Evolutionary conservation across 805 yeast genomes (phyloP).

Genomic region (Candida nitratophila): DNA sequence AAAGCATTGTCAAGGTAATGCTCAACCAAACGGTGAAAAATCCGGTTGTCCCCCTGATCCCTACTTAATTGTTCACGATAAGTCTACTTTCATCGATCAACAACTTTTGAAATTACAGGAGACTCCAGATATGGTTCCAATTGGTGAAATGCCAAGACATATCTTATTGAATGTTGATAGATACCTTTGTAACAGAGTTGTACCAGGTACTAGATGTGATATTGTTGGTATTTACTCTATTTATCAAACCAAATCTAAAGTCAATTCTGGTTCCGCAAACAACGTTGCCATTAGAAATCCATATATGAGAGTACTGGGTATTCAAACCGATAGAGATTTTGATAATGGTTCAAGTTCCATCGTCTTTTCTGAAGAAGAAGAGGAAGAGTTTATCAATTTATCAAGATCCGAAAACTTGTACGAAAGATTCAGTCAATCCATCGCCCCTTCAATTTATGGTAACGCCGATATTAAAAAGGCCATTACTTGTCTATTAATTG

Average conservation of each 20-base stretch:
- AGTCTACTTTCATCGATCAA: slow-evolving; percentile 90
- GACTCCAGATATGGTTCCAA: slow-evolving; percentile 84
- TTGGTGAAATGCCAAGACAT: slow-evolving; percentile 98
- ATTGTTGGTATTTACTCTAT: slow-evolving; percentile 90
- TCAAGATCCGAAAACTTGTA: slow-evolving; percentile 81
- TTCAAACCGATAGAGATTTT: slow-evolving; percentile 68
- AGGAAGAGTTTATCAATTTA: slow-evolving; percentile 77
- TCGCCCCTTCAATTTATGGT: slow-evolving; percentile 97
- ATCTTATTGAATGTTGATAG: slow-evolving; percentile 83
- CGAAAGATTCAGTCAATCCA: slow-evolving; percentile 76
- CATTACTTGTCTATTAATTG: slow-evolving; percentile 84
- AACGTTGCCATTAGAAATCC: slow-evolving; percentile 89
- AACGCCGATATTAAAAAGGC: slow-evolving; percentile 89
- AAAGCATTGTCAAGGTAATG: slow-evolving; percentile 52
- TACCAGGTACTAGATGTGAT: slow-evolving; percentile 94
- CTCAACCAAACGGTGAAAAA: slow-evolving; percentile 41
- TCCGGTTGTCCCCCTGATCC: slow-evolving; percentile 86
- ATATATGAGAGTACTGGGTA: slow-evolving; percentile 78
- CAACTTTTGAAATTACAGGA: slow-evolving; percentile 92
- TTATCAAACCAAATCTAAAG: slow-evolving; percentile 63
- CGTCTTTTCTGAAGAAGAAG: slow-evolving; percentile 86
- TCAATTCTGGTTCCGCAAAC: slow-evolving; percentile 36
- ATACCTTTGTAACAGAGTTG: slow-evolving; percentile 79
- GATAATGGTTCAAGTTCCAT: slow-evolving; percentile 37
- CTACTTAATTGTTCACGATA: slow-evolving; percentile 87